A percentile compares a stretch with the other conserved stretches of the same genome.
Conservation (phyloP, 345 rosid species). For the Laguncularia racemosa region DNA sequence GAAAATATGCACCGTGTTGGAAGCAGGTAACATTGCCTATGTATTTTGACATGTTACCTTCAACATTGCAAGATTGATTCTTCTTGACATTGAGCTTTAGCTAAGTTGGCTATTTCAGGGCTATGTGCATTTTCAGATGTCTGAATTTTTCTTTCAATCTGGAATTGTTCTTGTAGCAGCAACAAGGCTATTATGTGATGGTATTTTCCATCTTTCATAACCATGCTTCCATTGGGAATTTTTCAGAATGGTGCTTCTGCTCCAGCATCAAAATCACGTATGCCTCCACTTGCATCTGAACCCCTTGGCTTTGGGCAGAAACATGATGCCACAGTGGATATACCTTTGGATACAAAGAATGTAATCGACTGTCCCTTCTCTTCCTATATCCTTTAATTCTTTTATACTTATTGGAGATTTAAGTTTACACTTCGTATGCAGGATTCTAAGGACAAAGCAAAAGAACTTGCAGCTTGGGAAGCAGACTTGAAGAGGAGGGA, state of each 20-base stretch:
- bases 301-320: conserved; percentile 58
- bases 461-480: conserved; percentile 84
- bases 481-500: conserved; percentile 86
- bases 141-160: background rate
- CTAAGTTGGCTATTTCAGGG: background rate
- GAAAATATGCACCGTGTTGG: too few species aligned
- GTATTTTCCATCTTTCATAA: too few species aligned
- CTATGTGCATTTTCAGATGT: background rate
- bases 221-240: background rate
- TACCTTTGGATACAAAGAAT: conserved; percentile 74
- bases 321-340: conserved; percentile 80
- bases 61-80: background rate
- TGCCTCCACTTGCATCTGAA: conserved; percentile 47
- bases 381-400: background rate
- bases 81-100: background rate
- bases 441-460: conserved; percentile 68
- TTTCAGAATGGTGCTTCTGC: conserved; percentile 55
- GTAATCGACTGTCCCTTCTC: conserved; percentile 26
- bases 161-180: too few species aligned
- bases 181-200: too few species aligned
- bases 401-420: conserved; percentile 1
- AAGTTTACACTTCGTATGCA: conserved; percentile 18
- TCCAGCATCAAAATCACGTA: conserved; percentile 43
- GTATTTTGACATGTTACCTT: too few species aligned
- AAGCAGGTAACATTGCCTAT: too few species aligned